Evolutionary conservation across 192 early-diverging fungal genomes (phyloP).

Genomic region (Obelidium mucronatum): DNA sequence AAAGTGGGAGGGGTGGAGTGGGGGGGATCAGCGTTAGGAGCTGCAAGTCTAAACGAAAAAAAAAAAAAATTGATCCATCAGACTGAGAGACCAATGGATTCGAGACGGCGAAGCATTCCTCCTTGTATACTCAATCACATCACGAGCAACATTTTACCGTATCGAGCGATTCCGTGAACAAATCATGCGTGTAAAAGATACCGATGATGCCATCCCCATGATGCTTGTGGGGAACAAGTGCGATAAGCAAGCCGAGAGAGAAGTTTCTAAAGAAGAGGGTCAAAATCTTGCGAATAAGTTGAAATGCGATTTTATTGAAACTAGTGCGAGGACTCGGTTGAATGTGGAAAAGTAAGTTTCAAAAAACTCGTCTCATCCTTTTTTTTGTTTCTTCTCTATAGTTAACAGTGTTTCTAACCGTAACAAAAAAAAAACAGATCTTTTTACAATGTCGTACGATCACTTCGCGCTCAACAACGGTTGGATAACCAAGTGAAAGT

Average conservation of each 20-base stretch:
- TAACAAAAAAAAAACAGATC: constrained; percentile 59
- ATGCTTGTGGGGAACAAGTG: constrained; percentile 95
- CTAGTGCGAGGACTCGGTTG: constrained; percentile 87
- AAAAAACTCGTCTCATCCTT: neutral
- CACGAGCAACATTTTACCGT: constrained; percentile 90
- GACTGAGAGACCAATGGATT: constrained; percentile 95
- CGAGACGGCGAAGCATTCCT: constrained; percentile 95
- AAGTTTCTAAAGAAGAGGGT: constrained; percentile 86
- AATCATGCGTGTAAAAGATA: constrained; percentile 93
- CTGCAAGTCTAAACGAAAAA: too few species aligned
- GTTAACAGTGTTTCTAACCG: neutral
- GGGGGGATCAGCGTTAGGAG: too few species aligned
- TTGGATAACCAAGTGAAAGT: constrained; percentile 5
- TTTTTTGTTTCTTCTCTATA: too few species aligned
- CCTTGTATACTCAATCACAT: constrained; percentile 92
- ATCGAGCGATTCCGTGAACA: constrained; percentile 92
- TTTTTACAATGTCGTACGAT: constrained; percentile 82
- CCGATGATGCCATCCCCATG: constrained; percentile 83
- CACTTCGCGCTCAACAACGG: constrained; percentile 64
- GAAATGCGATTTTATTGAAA: constrained; percentile 88
- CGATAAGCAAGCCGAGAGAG: constrained; percentile 82
- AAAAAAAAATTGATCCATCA: constrained; percentile 3
- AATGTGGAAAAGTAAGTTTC: constrained; percentile 90
- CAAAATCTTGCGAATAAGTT: constrained; percentile 75
- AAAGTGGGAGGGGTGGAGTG: too few species aligned